A percentile compares a stretch with the other conserved stretches of the same genome.
These are phyloP conservation scores for Samsoniella hepiali DNA, from an alignment of 2,329 filamentous ascomycete species.

Conservation along the genomic window DNA sequence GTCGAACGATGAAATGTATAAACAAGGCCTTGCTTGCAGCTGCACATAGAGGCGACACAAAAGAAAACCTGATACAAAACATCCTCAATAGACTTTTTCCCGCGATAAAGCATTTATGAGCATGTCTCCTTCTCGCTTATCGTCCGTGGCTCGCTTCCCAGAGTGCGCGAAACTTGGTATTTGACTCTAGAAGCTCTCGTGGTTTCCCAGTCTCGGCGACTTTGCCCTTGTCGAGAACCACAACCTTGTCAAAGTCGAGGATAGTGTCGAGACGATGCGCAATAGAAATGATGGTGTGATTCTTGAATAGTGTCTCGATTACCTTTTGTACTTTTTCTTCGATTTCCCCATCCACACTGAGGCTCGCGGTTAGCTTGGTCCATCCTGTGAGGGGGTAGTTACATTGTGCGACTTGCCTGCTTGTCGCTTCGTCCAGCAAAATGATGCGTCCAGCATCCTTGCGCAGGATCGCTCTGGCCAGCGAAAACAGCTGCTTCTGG, in stretches of 20 bases:
- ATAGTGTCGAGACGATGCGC: constrained; percentile 44
- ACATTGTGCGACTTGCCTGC: constrained; percentile 28
- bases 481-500: constrained; percentile 48
- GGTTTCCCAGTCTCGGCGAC: constrained; percentile 29
- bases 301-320: constrained; percentile 31
- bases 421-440: constrained; percentile 43
- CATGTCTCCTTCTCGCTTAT: background rate
- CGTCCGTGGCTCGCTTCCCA: constrained; percentile 29
- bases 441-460: constrained; percentile 38
- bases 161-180: constrained; percentile 25
- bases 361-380: background rate
- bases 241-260: constrained; percentile 30
- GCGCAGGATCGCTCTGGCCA: constrained; percentile 46
- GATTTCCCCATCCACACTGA: constrained; percentile 34
- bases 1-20: constrained; percentile 39
- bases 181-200: constrained; percentile 22
- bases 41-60: background rate
- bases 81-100: background rate
- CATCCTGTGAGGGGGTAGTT: too few species aligned
- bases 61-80: background rate
- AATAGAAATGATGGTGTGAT: constrained; percentile 52
- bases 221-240: constrained; percentile 28
- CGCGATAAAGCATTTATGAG: background rate
- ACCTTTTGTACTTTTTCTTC: constrained; percentile 33
- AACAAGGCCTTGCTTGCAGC: background rate